A percentile compares a stretch with the other conserved stretches of the same genome.
Conservation (phyloP, 257 asterid species). For the Sherardia arvensis region DNA sequence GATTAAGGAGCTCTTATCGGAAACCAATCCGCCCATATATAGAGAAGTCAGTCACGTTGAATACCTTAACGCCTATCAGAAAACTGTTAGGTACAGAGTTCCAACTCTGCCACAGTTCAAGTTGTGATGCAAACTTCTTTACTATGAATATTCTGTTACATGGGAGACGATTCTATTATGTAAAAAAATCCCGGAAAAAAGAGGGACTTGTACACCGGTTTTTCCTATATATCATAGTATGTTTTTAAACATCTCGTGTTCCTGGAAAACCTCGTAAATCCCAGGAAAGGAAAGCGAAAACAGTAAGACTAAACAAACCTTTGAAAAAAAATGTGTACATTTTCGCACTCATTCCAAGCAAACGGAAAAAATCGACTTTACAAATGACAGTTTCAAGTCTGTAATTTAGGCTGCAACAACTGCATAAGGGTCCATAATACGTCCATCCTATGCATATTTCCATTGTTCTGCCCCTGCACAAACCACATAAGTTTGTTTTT, state of each 20-base stretch:
- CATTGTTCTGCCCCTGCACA: conserved; percentile 46
- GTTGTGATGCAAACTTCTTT: background rate
- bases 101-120: conserved; percentile 38
- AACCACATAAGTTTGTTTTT: no score
- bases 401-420: conserved; percentile 55
- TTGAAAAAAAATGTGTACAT: background rate
- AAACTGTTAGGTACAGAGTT: conserved; percentile 22
- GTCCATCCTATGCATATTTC: conserved; percentile 92
- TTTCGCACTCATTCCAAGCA: background rate
- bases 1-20: conserved; percentile 35
- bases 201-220: no score
- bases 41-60: conserved; percentile 40
- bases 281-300: background rate
- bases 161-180: background rate
- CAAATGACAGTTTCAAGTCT: conserved; percentile 11
- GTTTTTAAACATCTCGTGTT: background rate
- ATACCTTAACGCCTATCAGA: conserved; percentile 35
- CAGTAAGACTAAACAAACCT: no score
- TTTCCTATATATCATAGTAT: background rate
- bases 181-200: background rate
- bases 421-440: conserved; percentile 90
- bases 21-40: conserved; percentile 40
- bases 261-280: background rate
- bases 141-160: no score
- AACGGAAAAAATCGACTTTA: background rate